These are phyloP conservation scores for Fusarium neocosmosporiellum DNA, from an alignment of 2,329 filamentous ascomycete species.

Conservation along the genomic window DNA sequence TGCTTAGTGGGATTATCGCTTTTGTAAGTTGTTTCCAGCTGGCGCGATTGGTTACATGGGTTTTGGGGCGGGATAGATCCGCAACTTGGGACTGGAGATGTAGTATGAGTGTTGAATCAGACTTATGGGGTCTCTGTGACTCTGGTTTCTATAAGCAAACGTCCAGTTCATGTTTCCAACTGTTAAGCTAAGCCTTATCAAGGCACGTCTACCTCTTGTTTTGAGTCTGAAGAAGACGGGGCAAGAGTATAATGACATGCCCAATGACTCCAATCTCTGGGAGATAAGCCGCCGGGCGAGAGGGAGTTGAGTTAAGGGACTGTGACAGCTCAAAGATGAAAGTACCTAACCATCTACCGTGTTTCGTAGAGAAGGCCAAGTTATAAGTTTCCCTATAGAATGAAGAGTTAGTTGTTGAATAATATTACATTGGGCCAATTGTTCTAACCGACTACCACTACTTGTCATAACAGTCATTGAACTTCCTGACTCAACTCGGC, in stretches of 20 bases:
- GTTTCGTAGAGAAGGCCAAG: no score
- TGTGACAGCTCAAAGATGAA: no score
- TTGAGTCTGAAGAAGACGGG: no score
- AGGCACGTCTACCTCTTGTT: no score
- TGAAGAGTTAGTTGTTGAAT: no score
- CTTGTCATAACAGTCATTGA: not conserved
- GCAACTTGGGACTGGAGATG: not conserved
- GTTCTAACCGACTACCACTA: not conserved
- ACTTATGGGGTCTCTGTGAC: not conserved
- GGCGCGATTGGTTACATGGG: slow-evolving; percentile 23
- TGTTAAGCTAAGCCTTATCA: not conserved
- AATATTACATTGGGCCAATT: no score
- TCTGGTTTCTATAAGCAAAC: not conserved
- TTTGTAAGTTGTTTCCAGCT: slow-evolving; percentile 23
- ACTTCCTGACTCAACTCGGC: not conserved
- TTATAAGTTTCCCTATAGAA: no score
- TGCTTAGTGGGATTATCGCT: slow-evolving; percentile 29
- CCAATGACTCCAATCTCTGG: no score
- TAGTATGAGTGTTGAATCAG: slow-evolving; percentile 6
- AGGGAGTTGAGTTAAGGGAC: not conserved
- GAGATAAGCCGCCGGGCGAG: no score
- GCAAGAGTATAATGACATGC: not conserved
- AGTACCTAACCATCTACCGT: no score
- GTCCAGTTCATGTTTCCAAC: not conserved
- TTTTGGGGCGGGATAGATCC: slow-evolving; percentile 31